Evolutionary conservation across 257 asterid species (phyloP).

Genomic region (Solanum sejunctum): DNA sequence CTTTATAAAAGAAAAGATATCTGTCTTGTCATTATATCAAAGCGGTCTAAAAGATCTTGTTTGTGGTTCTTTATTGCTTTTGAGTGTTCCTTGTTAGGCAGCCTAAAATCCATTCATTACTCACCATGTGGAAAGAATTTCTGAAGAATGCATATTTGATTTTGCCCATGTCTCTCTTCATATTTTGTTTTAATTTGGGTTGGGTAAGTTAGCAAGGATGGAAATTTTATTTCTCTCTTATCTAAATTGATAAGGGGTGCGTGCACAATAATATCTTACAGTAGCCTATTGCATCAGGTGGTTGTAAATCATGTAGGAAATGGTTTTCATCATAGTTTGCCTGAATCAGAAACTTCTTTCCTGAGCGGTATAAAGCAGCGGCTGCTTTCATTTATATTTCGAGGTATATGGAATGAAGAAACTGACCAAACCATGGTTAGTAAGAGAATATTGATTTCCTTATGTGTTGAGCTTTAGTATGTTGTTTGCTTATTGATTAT

Average conservation of each 20-base stretch:
- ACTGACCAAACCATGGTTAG: slow-evolving; percentile 67
- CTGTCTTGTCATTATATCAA: neutral
- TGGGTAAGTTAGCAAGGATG: neutral
- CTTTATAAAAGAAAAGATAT: neutral
- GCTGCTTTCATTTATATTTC: slow-evolving; percentile 83
- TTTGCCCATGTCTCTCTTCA: neutral
- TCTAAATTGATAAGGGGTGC: neutral
- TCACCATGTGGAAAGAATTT: neutral
- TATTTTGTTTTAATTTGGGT: neutral
- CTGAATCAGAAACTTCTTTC: slow-evolving; percentile 40
- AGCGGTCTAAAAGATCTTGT: neutral
- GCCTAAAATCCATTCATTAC: neutral
- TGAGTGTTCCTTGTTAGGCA: neutral
- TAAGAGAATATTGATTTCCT: neutral
- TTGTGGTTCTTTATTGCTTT: neutral
- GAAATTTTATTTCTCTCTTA: neutral
- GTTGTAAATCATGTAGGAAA: slow-evolving; percentile 21
- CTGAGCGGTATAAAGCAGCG: slow-evolving; percentile 87
- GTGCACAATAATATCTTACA: slow-evolving; percentile 26
- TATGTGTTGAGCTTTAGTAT: neutral
- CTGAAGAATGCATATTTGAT: neutral
- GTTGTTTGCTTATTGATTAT: neutral
- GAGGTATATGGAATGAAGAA: slow-evolving; percentile 90
- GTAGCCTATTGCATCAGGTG: slow-evolving; percentile 26
- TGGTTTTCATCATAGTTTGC: slow-evolving; percentile 29